Evolutionary conservation across 495 filamentous ascomycete genomes (phyloP), one percentile per base, ranked within the genome.

Genomic region (Penicillium crystallinum): DNA sequence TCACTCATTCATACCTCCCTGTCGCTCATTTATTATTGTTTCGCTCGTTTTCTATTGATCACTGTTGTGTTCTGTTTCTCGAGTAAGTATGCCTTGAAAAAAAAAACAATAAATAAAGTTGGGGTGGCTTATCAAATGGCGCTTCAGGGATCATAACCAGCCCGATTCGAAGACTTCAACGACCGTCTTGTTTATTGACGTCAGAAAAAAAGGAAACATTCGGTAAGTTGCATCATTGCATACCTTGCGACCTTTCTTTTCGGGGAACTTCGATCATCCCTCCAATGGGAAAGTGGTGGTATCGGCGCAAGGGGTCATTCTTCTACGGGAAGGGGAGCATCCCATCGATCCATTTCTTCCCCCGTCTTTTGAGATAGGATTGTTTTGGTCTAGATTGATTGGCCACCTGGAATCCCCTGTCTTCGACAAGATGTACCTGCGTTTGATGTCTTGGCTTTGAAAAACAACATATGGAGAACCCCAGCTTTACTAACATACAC

Each of bases 221-320:
- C 38, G 45, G 62, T 62, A 63, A 57, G 62, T 46, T 37, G 37
- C 56, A 63, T 65, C 31, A 51, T 42, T 31, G 10, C 54, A 63
- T 65, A 40, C 54, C 46, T 30, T 10, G 21, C 36, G 11, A 48
- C 27, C 31, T 47, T 36, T 47, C 31, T 14, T 42, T 39, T 43
- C 22, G 36, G 21, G 41, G 23, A 15, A 37, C 33, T 29, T 22
- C 46, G 6, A 31, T 49, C 37, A 41, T 49, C 52, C 50, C 35
- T 50, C 40, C 14, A 42, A 30, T 22, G 17, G 35, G 57, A 35
- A 46, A 43, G 46, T 55, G 54, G n/a, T 42, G 21, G 25, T 9
- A 2, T 4, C 25, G 34, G 30, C 12, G n/a, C 44, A 58, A 34
- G 62, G 62, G 62, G 57, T 29, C 54, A 56, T 60, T 55, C 54